These are phyloP conservation scores for Plasmodium knowlesi DNA, from an alignment of 169 alveolate genomes.

Conservation along the genomic window DNA sequence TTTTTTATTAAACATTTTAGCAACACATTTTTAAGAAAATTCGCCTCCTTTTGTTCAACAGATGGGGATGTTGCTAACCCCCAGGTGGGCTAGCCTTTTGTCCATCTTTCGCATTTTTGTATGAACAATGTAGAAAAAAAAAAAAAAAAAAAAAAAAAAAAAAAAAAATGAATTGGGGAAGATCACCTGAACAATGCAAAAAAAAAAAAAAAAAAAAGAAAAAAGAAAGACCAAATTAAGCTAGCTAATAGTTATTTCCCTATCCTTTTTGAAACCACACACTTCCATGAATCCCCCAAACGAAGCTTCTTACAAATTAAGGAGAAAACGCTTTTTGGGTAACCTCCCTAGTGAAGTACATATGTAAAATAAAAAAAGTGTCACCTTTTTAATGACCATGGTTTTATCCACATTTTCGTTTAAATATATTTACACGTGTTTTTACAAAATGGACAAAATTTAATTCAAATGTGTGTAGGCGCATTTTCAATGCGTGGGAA, in stretches of 20 bases:
- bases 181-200: background rate
- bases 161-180: background rate
- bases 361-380: background rate
- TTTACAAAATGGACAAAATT: background rate
- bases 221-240: background rate
- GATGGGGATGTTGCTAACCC: no score
- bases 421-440: background rate
- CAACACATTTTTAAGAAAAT: background rate
- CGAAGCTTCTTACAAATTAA: background rate
- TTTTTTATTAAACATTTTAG: background rate
- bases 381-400: background rate
- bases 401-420: background rate
- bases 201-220: background rate
- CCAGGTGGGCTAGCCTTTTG: no score
- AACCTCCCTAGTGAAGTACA: background rate
- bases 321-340: background rate
- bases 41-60: background rate
- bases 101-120: no score
- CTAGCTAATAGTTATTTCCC: background rate
- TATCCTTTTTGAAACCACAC: background rate
- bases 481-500: conserved; percentile 1
- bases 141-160: background rate
- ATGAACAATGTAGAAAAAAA: background rate
- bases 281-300: background rate
- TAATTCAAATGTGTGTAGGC: background rate